These are phyloP conservation scores for Alternaria triticina DNA, from an alignment of 2,329 filamentous ascomycete species.

Conservation along the genomic window DNA sequence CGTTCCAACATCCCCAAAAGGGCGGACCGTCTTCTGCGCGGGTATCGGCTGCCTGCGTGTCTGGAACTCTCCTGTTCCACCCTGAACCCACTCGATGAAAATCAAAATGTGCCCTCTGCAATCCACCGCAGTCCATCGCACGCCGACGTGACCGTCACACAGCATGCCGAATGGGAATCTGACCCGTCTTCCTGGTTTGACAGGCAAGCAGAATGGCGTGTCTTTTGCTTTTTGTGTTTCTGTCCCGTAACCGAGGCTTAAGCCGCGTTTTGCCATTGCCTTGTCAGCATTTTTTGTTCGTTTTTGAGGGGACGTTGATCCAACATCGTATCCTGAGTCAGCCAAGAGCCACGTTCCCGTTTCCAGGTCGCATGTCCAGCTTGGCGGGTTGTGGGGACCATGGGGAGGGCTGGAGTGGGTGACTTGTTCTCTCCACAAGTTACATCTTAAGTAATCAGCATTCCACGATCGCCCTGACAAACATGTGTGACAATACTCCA, in stretches of 20 bases:
- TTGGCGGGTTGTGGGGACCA: background rate
- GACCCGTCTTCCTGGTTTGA: conserved; percentile 24
- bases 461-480: background rate
- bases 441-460: background rate
- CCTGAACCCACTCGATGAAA: conserved; percentile 1
- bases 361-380: background rate
- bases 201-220: conserved; percentile 5
- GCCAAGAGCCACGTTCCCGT: background rate
- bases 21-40: background rate
- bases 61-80: conserved; percentile 1
- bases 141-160: conserved; percentile 2
- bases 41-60: background rate
- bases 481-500: background rate
- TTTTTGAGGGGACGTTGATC: background rate
- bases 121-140: background rate
- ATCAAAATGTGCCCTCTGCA: conserved; percentile 1
- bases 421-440: background rate
- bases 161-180: conserved; percentile 19
- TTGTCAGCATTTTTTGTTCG: background rate
- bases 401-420: background rate
- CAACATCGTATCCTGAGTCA: background rate
- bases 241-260: background rate
- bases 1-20: background rate
- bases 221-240: conserved; percentile 4
- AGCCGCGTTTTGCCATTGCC: conserved; percentile 6